Evolutionary conservation across 2,329 filamentous ascomycete genomes (phyloP).

Genomic region (Ilyonectria destructans): DNA sequence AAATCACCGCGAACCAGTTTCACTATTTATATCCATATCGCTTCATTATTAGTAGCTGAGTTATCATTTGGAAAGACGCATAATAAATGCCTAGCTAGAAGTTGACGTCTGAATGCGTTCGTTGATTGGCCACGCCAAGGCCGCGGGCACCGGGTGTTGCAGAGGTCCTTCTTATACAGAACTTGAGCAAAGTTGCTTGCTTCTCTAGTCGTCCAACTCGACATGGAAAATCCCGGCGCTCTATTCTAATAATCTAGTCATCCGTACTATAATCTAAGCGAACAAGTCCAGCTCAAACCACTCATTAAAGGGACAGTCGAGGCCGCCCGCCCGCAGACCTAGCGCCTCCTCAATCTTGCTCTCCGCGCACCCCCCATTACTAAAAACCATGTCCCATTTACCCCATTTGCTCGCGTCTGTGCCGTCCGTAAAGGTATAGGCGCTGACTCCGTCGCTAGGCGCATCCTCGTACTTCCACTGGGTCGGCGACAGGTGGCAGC

Average conservation of each 20-base stretch:
- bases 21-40: too few relatives aligned
- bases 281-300: slow-evolving; percentile 8
- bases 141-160: too few relatives aligned
- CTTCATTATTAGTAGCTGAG: too few relatives aligned
- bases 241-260: background rate
- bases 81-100: too few relatives aligned
- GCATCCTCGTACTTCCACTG: background rate
- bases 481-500: background rate
- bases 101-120: too few relatives aligned
- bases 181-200: too few relatives aligned
- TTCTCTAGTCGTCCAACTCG: too few relatives aligned
- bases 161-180: too few relatives aligned
- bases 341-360: slow-evolving; percentile 3
- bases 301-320: background rate
- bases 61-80: too few relatives aligned
- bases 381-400: background rate
- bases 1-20: too few relatives aligned
- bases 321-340: background rate
- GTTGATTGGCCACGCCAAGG: too few relatives aligned
- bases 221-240: too few relatives aligned
- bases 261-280: background rate
- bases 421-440: background rate
- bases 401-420: background rate
- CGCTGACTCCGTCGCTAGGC: background rate
- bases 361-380: background rate